Conservation (phyloP, 176 grass and related monocot genomes). For the Aegilops sharonensis region DNA sequence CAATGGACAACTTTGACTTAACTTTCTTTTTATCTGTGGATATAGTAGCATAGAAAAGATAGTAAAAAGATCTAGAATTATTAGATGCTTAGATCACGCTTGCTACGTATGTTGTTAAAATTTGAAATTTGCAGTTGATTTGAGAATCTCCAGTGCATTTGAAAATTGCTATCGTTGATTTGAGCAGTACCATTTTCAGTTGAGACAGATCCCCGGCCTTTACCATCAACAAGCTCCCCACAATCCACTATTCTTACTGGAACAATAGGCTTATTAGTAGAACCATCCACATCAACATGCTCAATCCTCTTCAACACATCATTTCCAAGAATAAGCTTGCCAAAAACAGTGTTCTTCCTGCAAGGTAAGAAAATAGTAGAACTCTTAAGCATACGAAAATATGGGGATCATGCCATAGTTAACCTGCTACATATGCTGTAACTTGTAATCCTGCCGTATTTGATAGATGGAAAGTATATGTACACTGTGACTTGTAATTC, state of each 20-base stretch:
- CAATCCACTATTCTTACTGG: conserved; percentile 80
- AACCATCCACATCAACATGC: conserved; percentile 62
- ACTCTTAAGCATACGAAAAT: conserved; percentile 5
- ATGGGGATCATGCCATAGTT: not conserved
- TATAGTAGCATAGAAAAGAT: conserved; percentile 5
- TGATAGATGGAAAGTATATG: not conserved
- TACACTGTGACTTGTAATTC: not conserved
- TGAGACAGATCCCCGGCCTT: conserved; percentile 16
- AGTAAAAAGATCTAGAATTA: not conserved
- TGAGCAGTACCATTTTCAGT: conserved; percentile 45
- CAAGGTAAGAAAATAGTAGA: conserved; percentile 28
- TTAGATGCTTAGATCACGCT: not conserved
- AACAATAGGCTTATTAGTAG: conserved; percentile 50
- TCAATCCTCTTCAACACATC: conserved; percentile 86
- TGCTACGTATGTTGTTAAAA: not conserved
- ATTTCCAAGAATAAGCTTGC: conserved; percentile 83
- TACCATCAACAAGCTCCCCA: conserved; percentile 66
- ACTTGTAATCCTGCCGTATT: not conserved
- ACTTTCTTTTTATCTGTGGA: conserved; percentile 64
- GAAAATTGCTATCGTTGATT: not conserved
- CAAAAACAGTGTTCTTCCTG: conserved; percentile 97
- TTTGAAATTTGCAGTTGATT: not conserved
- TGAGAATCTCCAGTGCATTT: not conserved
- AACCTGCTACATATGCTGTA: conserved; percentile 6
- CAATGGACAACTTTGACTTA: conserved; percentile 67